phyloP scores from a whole-genome alignment of 2,329 filamentous ascomycete genomes.

The Claviceps capensis region DNA sequence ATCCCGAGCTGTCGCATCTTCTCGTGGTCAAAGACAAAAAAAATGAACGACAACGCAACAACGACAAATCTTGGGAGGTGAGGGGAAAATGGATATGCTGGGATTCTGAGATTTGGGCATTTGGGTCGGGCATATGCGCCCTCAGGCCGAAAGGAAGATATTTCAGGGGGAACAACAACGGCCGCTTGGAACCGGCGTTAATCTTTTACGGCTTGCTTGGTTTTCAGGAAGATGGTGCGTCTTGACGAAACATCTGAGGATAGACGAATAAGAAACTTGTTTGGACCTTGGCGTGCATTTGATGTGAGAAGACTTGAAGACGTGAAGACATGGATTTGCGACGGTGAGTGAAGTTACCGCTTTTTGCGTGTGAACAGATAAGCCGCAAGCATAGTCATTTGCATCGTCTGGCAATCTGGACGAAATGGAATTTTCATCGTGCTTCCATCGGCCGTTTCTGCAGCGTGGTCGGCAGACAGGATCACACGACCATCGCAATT shows the following conservation, averaged over 20 bases:
- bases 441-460: too few relatives aligned
- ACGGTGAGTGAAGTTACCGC: neutral
- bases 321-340: neutral
- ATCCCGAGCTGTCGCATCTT: neutral
- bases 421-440: too few relatives aligned
- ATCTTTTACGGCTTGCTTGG: slow-evolving; percentile 31
- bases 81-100: neutral
- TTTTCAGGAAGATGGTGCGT: slow-evolving; percentile 28
- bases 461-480: too few relatives aligned
- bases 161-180: slow-evolving; percentile 24
- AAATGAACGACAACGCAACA: neutral
- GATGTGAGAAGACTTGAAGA: neutral
- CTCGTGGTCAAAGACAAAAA: neutral
- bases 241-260: slow-evolving; percentile 28
- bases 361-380: too few relatives aligned
- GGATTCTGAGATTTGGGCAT: neutral
- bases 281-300: slow-evolving; percentile 15
- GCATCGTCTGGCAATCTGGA: neutral
- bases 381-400: neutral
- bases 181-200: slow-evolving; percentile 33
- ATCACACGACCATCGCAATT: too few relatives aligned
- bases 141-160: slow-evolving; percentile 11
- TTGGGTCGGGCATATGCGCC: slow-evolving; percentile 8
- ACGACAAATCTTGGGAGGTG: neutral
- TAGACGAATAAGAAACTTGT: slow-evolving; percentile 29